Evolutionary conservation across 1,139 yeast species (phyloP).

Genomic region (Wickerhamiella pararugosa): DNA sequence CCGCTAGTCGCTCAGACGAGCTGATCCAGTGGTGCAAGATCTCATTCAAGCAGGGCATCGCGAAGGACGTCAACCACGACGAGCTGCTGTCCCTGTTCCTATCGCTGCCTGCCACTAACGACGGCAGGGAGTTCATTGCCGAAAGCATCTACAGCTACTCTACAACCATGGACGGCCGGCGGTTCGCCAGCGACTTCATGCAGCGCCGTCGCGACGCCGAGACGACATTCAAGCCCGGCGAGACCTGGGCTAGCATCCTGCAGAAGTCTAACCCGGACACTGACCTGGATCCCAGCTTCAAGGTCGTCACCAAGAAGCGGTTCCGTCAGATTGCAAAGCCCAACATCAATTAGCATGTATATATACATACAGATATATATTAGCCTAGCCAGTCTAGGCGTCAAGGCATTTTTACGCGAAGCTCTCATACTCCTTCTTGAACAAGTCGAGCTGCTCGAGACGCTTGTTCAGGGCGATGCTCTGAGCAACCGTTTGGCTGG

Average conservation of each 20-base stretch:
- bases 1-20: constrained; percentile 32
- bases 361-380: neutral
- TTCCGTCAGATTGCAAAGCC: constrained; percentile 8
- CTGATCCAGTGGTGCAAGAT: constrained; percentile 75
- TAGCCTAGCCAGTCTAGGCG: neutral
- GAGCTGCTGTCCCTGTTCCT: constrained; percentile 71
- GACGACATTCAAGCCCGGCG: constrained; percentile 19
- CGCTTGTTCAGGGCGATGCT: constrained; percentile 84
- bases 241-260: constrained; percentile 36
- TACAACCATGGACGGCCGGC: constrained; percentile 85
- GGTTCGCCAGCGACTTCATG: constrained; percentile 81
- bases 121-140: constrained; percentile 72
- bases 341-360: neutral
- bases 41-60: constrained; percentile 48
- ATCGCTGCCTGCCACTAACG: constrained; percentile 58
- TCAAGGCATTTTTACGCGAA: neutral
- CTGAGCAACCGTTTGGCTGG: constrained; percentile 79
- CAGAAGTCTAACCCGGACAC: constrained; percentile 55
- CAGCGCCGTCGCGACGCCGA: constrained; percentile 54
- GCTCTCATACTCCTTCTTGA: constrained; percentile 12
- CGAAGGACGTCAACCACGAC: constrained; percentile 43
- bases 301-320: constrained; percentile 53
- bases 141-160: constrained; percentile 88
- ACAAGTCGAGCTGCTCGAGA: constrained; percentile 35
- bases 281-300: constrained; percentile 35